These are phyloP conservation scores for Blastobotrys aristatus DNA, from an alignment of 1,139 yeast species.

Conservation along the genomic window DNA sequence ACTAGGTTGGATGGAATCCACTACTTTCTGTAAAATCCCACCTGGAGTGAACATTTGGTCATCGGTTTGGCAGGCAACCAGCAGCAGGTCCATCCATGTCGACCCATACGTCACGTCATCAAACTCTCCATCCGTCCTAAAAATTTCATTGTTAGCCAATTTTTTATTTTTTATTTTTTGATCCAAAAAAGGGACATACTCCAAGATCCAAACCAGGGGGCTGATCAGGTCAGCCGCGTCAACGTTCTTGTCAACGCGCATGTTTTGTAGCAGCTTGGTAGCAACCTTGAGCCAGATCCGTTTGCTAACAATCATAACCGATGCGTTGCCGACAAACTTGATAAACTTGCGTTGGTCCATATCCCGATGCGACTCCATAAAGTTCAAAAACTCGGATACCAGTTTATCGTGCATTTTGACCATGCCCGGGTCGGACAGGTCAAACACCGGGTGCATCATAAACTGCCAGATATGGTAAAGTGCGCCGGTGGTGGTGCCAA, in stretches of 20 bases:
- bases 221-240: not conserved
- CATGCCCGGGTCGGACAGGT: not conserved
- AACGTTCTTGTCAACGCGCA: not conserved
- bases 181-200: not conserved
- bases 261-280: not conserved
- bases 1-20: too few relatives aligned
- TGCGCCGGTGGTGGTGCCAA: not conserved
- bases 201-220: not conserved
- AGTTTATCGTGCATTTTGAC: not conserved
- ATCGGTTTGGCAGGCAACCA: not conserved
- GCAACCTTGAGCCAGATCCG: not conserved
- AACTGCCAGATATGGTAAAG: conserved; percentile 2
- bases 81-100: not conserved
- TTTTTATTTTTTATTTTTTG: not conserved
- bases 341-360: not conserved
- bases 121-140: not conserved
- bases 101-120: not conserved
- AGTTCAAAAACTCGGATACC: not conserved
- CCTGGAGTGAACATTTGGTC: not conserved
- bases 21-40: not conserved
- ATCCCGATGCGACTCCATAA: not conserved
- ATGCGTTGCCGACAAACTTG: not conserved
- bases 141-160: not conserved
- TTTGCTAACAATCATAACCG: not conserved
- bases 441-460: not conserved